Evolutionary conservation across 306 rosid genomes (phyloP).

Genomic region (Vachellia pachyceras): DNA sequence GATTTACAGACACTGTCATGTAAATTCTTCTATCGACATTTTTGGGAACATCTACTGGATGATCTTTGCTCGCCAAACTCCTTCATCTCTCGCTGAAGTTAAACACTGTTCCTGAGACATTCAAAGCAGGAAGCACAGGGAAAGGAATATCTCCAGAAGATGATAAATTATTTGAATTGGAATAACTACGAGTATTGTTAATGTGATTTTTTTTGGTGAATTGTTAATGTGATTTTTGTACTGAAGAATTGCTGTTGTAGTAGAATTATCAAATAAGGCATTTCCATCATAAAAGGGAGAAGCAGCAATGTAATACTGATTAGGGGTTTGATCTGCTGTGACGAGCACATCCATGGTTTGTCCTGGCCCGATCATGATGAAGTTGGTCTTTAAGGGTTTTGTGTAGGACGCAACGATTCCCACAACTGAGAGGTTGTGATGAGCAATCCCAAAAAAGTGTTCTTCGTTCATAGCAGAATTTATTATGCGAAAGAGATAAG

Average conservation of each 20-base stretch:
- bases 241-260: conserved; percentile 42
- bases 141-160: conserved; percentile 18
- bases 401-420: conserved; percentile 47
- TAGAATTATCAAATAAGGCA: conserved; percentile 1
- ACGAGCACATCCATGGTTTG: conserved; percentile 59
- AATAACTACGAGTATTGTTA: background rate
- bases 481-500: conserved; percentile 43
- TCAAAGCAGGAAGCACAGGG: conserved; percentile 35
- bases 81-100: conserved; percentile 26
- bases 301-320: conserved; percentile 46
- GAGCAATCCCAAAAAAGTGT: conserved; percentile 47
- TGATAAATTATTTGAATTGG: conserved; percentile 21
- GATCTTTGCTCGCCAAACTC: conserved; percentile 44
- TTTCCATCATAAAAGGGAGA: conserved; percentile 28
- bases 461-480: conserved; percentile 50
- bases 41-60: conserved; percentile 40
- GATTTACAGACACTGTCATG: conserved; percentile 42
- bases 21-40: conserved; percentile 29
- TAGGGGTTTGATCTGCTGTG: conserved; percentile 38
- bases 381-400: conserved; percentile 41
- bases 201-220: background rate
- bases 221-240: background rate
- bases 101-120: conserved; percentile 17
- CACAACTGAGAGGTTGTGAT: conserved; percentile 48
- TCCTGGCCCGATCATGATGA: conserved; percentile 55